phyloP scores from a whole-genome alignment of 2,329 filamentous ascomycete genomes.

The Teratosphaeria viscida region DNA sequence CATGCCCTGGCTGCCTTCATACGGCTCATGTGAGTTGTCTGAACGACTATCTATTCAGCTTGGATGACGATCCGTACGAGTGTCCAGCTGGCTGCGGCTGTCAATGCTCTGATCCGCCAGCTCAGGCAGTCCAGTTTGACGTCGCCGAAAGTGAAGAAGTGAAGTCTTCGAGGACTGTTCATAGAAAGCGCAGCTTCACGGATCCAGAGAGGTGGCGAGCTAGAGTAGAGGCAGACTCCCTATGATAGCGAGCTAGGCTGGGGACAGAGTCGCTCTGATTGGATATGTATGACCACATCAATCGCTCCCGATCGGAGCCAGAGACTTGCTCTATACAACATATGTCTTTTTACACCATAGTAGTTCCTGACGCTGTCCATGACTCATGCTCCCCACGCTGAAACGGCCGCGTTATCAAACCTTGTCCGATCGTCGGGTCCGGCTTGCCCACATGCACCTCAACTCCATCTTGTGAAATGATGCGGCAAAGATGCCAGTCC shows the following conservation, averaged over 20 bases:
- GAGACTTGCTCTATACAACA: too few relatives aligned
- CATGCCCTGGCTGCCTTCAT: constrained; percentile 22
- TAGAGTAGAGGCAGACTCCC: constrained; percentile 8
- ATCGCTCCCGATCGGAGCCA: too few relatives aligned
- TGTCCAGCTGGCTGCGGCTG: constrained; percentile 25
- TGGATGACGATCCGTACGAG: constrained; percentile 11
- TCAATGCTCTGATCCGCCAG: constrained; percentile 10
- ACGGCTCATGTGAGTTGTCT: constrained; percentile 19
- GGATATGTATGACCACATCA: too few relatives aligned
- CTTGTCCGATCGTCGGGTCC: not conserved
- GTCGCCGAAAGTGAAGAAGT: not conserved
- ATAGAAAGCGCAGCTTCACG: constrained; percentile 16
- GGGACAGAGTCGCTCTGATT: too few relatives aligned
- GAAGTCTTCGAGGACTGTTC: constrained; percentile 1
- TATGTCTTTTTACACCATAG: too few relatives aligned
- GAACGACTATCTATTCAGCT: constrained; percentile 6
- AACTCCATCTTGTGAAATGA: not conserved
- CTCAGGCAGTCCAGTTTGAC: constrained; percentile 5
- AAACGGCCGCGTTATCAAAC: not conserved
- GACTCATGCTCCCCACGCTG: not conserved
- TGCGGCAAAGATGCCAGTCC: not conserved
- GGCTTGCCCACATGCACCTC: not conserved
- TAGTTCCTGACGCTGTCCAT: not conserved
- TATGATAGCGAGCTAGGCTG: not conserved
- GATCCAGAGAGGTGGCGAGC: constrained; percentile 17